Evolutionary conservation across 1,284 basidiomycete species (phyloP).

Genomic region (Ganoderma lingzhi): DNA sequence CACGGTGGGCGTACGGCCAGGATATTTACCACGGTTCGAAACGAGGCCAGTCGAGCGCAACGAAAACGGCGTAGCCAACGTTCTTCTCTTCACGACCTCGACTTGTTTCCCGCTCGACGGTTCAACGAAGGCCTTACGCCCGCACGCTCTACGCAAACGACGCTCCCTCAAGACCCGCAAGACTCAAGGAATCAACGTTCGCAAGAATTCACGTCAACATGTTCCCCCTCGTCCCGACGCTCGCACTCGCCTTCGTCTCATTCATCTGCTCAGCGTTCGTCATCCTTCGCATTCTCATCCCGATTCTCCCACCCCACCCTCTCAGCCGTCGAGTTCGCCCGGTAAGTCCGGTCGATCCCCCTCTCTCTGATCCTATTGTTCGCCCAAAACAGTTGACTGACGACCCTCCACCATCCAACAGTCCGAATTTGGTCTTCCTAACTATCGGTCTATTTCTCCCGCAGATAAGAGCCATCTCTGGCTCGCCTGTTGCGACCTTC

Average conservation of each 20-base stretch:
- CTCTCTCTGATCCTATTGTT: slow-evolving; percentile 17
- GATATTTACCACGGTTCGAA: slow-evolving; percentile 44
- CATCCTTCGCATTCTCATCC: slow-evolving; percentile 74
- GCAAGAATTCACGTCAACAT: slow-evolving; percentile 47
- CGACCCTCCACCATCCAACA: slow-evolving; percentile 36
- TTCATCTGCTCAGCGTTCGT: slow-evolving; percentile 75
- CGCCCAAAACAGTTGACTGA: slow-evolving; percentile 31
- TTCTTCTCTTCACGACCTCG: slow-evolving; percentile 41
- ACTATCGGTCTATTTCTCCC: slow-evolving; percentile 67
- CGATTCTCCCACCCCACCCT: slow-evolving; percentile 73
- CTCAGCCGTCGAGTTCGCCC: slow-evolving; percentile 74
- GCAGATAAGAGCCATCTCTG: slow-evolving; percentile 76
- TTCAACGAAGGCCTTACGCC: slow-evolving; percentile 46
- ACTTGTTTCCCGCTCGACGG: slow-evolving; percentile 43
- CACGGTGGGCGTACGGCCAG: slow-evolving; percentile 41
- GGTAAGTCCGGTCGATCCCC: slow-evolving; percentile 49
- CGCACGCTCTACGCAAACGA: slow-evolving; percentile 43
- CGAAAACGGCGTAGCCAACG: slow-evolving; percentile 21
- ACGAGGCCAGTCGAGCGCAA: slow-evolving; percentile 25
- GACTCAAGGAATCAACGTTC: slow-evolving; percentile 21
- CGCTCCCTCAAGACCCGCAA: slow-evolving; percentile 40
- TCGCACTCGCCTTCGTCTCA: slow-evolving; percentile 72
- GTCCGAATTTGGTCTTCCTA: slow-evolving; percentile 76
- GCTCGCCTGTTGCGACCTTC: slow-evolving; percentile 69
- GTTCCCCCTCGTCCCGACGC: slow-evolving; percentile 70